Evolutionary conservation across 345 rosid genomes (phyloP).

Genomic region (Trapa incisa): DNA sequence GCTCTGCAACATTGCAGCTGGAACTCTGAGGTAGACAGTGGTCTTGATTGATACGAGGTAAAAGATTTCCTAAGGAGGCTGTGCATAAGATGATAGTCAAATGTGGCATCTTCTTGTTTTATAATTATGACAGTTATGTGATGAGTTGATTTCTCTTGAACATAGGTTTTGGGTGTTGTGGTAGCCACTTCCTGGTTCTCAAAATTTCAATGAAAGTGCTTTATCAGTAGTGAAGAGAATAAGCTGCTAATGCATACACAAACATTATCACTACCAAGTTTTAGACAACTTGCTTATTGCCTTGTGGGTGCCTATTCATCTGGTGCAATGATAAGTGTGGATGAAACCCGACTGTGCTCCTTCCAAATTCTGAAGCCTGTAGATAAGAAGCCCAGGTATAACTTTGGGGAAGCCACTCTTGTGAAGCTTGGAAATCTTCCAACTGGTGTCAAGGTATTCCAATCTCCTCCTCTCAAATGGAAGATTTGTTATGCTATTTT

Average conservation of each 20-base stretch:
- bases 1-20: conserved; percentile 62
- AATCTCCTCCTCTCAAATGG: not conserved
- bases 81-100: not conserved
- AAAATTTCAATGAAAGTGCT: not conserved
- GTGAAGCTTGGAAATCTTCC: conserved; percentile 7
- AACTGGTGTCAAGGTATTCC: conserved; percentile 37
- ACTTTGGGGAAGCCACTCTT: conserved; percentile 28
- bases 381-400: conserved; percentile 35
- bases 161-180: conserved; percentile 72
- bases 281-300: not conserved
- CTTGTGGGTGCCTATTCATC: conserved; percentile 15
- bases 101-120: not conserved
- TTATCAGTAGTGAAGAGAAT: not conserved
- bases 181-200: not conserved
- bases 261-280: not conserved
- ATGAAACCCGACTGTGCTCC: conserved; percentile 65
- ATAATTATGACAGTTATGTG: not conserved
- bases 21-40: conserved; percentile 45
- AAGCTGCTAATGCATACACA: not conserved
- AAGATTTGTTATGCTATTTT: not conserved
- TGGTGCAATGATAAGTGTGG: conserved; percentile 28
- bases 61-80: not conserved
- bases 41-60: conserved; percentile 83
- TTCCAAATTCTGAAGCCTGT: conserved; percentile 76
- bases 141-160: not conserved